phyloP scores from a whole-genome alignment of 345 rosid species.

The Eutrema japonicum region DNA sequence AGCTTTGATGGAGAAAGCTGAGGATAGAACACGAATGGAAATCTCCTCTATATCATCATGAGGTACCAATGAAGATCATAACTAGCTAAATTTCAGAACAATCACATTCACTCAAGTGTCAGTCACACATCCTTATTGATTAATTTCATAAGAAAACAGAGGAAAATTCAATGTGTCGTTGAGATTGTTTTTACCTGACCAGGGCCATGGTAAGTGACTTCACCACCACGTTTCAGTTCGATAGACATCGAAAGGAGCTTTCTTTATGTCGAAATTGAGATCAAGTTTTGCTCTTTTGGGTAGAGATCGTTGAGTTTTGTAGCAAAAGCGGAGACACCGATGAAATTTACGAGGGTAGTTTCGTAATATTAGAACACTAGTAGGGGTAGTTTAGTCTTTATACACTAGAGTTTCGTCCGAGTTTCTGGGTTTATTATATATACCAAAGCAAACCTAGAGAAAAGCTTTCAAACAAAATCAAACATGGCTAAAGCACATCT shows the following conservation, averaged over 20 bases:
- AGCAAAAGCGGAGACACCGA: too few species aligned
- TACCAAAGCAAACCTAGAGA: neutral
- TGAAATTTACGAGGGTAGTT: too few species aligned
- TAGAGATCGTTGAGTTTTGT: too few species aligned
- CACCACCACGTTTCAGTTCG: constrained; percentile 87
- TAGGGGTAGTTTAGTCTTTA: too few species aligned
- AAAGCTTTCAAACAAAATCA: neutral
- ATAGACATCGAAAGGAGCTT: constrained; percentile 70
- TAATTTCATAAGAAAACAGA: neutral
- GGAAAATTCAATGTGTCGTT: neutral
- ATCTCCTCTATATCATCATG: constrained; percentile 87
- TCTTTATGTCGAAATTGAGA: constrained; percentile 60
- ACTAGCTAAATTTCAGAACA: constrained; percentile 56
- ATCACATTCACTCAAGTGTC: neutral
- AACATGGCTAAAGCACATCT: neutral
- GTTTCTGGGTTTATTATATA: neutral
- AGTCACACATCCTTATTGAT: neutral
- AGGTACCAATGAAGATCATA: constrained; percentile 94
- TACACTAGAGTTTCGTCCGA: too few species aligned
- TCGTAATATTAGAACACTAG: too few species aligned
- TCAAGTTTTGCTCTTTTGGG: neutral
- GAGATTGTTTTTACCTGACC: constrained; percentile 63
- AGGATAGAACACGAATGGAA: constrained; percentile 67
- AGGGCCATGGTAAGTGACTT: constrained; percentile 92
- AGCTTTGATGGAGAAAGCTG: constrained; percentile 68